phyloP scores from a whole-genome alignment of 306 rosid species.

The Begonia masoniana region DNA sequence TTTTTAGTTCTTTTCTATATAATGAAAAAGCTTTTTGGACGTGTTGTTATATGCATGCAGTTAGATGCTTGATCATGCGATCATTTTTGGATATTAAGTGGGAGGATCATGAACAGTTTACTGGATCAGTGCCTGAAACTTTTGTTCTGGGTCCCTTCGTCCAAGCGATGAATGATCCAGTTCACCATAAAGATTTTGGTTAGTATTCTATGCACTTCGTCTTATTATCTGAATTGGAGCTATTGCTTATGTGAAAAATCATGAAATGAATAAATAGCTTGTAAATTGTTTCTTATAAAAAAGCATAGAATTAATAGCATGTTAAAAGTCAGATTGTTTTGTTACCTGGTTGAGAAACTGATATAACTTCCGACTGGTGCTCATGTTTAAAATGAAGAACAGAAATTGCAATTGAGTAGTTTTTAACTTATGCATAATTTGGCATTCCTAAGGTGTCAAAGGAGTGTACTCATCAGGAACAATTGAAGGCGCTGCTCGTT shows the following conservation, averaged over 20 bases:
- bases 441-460: constrained; percentile 42
- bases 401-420: no score
- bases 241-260: background rate
- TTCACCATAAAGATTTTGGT: constrained; percentile 93
- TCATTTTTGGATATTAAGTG: constrained; percentile 66
- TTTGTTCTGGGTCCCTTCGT: constrained; percentile 80
- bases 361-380: no score
- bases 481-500: constrained; percentile 69
- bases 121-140: constrained; percentile 50
- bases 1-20: no score
- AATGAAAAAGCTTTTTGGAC: no score
- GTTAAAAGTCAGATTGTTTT: no score
- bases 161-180: constrained; percentile 77
- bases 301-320: no score
- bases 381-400: no score
- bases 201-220: constrained; percentile 2
- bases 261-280: no score
- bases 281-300: no score
- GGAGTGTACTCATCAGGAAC: constrained; percentile 64
- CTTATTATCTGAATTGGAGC: constrained; percentile 14
- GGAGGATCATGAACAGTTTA: constrained; percentile 41
- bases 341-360: no score
- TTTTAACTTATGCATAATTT: background rate
- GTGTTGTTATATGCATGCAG: constrained; percentile 28
- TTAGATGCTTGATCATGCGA: constrained; percentile 89